A percentile compares a stretch with the other conserved stretches of the same genome.
Conservation (phyloP, 2,329 filamentous ascomycete species). For the Amesomyces nigricolor region DNA sequence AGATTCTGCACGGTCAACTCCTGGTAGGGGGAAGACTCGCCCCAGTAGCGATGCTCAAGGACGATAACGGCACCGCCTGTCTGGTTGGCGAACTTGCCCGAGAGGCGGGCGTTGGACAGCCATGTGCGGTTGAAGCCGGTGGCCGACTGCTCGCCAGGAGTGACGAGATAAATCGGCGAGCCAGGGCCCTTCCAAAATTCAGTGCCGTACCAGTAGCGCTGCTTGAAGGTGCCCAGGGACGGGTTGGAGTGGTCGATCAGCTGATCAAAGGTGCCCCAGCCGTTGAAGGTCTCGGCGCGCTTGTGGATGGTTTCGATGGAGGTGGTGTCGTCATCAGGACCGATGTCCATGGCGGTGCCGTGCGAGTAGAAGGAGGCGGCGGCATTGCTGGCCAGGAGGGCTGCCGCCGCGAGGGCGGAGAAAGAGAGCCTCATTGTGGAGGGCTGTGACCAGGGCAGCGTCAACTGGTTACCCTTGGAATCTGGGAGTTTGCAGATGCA, state of each 20-base stretch:
- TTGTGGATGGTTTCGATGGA: constrained; percentile 12
- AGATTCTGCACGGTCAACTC: constrained; percentile 35
- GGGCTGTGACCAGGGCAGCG: neutral
- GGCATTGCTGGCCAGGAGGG: constrained; percentile 1
- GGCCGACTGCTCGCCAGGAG: constrained; percentile 36
- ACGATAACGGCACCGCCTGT: constrained; percentile 38
- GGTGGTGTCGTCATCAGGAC: constrained; percentile 19
- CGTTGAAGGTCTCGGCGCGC: constrained; percentile 19
- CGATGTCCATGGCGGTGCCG: constrained; percentile 22
- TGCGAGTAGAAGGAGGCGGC: constrained; percentile 9
- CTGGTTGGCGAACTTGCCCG: constrained; percentile 36
- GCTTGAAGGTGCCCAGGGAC: constrained; percentile 37
- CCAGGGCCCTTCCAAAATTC: constrained; percentile 38
- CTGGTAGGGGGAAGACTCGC: constrained; percentile 35
- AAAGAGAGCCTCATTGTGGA: constrained; percentile 16
- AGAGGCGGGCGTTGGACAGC: constrained; percentile 39
- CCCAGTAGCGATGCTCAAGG: constrained; percentile 42
- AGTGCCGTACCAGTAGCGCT: constrained; percentile 38
- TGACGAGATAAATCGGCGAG: constrained; percentile 37
- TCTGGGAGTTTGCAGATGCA: neutral
- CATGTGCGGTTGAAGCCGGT: constrained; percentile 33
- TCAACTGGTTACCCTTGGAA: neutral
- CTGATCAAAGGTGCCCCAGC: constrained; percentile 34
- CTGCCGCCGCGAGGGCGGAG: constrained; percentile 7
- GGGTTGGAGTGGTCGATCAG: constrained; percentile 38